These are phyloP conservation scores for Apophysomyces trapeziformis DNA, from an alignment of 371 early-diverging fungal genomes.

Conservation along the genomic window DNA sequence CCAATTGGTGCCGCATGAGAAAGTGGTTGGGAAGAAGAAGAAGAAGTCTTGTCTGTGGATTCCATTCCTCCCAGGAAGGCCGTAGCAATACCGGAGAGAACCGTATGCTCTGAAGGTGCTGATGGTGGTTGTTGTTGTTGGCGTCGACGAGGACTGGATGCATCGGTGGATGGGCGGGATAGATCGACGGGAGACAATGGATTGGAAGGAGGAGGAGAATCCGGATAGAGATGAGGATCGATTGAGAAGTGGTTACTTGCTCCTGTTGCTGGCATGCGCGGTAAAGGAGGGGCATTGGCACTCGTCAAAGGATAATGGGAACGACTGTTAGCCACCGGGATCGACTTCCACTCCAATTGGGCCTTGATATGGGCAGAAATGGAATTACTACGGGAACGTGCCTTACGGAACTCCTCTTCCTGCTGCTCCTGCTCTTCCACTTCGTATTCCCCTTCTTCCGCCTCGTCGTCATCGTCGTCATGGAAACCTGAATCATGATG, in stretches of 20 bases:
- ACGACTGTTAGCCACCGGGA: slow-evolving; percentile 13
- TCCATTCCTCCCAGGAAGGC: no score
- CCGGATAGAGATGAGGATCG: slow-evolving; percentile 54
- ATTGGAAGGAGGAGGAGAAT: slow-evolving; percentile 64
- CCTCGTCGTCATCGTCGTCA: slow-evolving; percentile 48
- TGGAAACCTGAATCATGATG: slow-evolving; percentile 31
- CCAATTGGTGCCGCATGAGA: slow-evolving; percentile 31
- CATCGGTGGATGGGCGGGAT: slow-evolving; percentile 43
- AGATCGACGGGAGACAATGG: slow-evolving; percentile 66
- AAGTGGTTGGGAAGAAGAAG: background rate
- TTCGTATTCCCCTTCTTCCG: slow-evolving; percentile 52
- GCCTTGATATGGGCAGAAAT: slow-evolving; percentile 36
- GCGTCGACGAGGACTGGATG: slow-evolving; percentile 33
- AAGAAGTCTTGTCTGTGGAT: no score
- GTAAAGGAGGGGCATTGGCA: slow-evolving; percentile 44
- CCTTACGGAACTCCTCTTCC: slow-evolving; percentile 22
- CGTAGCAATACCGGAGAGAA: no score
- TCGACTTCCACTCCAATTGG: slow-evolving; percentile 1
- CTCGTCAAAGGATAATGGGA: slow-evolving; percentile 25
- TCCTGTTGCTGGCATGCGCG: slow-evolving; percentile 37
- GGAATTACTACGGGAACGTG: slow-evolving; percentile 30
- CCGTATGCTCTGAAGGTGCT: no score
- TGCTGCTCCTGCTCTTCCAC: slow-evolving; percentile 14
- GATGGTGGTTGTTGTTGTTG: no score
- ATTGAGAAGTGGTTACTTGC: slow-evolving; percentile 14